Conservation (phyloP, 164 flowering plant genomes). For the Magnolia kwangsiensis region DNA sequence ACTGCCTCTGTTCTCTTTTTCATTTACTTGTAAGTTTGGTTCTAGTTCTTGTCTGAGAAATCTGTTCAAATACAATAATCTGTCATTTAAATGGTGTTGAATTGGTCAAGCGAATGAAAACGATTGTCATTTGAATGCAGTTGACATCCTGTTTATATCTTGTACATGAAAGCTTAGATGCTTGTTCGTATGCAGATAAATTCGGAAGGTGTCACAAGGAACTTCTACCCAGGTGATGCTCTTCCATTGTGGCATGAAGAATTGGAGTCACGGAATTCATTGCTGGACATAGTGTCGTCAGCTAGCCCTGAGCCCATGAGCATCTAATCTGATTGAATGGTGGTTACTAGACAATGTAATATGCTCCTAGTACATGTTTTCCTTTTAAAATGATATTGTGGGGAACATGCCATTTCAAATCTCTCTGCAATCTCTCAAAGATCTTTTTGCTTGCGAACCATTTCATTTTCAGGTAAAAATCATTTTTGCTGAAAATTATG, state of each 20-base stretch:
- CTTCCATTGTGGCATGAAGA: constrained; percentile 97
- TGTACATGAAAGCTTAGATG: too few species aligned
- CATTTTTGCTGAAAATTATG: too few species aligned
- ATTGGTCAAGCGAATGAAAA: background rate
- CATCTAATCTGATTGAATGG: constrained; percentile 6
- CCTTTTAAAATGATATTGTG: too few species aligned
- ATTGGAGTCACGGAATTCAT: constrained; percentile 67
- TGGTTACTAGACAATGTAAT: too few species aligned
- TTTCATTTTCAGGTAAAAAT: too few species aligned
- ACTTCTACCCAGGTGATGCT: constrained; percentile 73
- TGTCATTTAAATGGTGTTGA: background rate
- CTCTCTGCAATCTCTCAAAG: too few species aligned
- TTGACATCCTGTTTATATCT: too few species aligned
- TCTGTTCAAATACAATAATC: background rate
- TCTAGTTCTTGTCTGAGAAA: background rate
- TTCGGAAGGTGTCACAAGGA: constrained; percentile 75
- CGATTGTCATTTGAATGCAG: too few species aligned
- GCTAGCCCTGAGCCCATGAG: constrained; percentile 69
- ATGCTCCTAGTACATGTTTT: too few species aligned
- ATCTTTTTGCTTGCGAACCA: too few species aligned
- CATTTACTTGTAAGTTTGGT: background rate
- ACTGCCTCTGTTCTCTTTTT: too few species aligned
- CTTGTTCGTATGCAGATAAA: constrained; percentile 55
- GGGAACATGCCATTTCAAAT: too few species aligned
- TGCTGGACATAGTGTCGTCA: constrained; percentile 54